These are phyloP conservation scores for Malus hybrid DNA, from an alignment of 331 rosid genomes.

Conservation along the genomic window DNA sequence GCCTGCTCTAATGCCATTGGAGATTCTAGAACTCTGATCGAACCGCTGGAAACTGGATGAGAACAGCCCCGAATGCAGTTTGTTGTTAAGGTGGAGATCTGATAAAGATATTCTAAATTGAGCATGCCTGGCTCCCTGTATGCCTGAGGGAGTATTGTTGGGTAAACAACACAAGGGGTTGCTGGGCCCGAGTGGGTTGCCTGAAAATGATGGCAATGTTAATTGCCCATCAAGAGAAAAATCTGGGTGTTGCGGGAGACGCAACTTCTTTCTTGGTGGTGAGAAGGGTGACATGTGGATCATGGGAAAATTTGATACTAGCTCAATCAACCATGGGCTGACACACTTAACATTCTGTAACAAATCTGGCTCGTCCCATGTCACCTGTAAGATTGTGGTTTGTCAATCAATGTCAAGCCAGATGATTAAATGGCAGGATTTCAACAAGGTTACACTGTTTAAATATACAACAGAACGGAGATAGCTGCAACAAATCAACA, in stretches of 20 bases:
- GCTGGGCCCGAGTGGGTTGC: slow-evolving; percentile 77
- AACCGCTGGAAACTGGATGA: slow-evolving; percentile 40
- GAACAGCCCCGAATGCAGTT: slow-evolving; percentile 64
- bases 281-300: slow-evolving; percentile 63
- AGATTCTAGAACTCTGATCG: slow-evolving; percentile 37
- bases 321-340: slow-evolving; percentile 91
- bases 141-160: slow-evolving; percentile 93
- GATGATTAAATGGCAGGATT: neutral
- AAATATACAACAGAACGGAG: neutral
- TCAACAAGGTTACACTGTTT: neutral
- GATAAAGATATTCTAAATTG: slow-evolving; percentile 82
- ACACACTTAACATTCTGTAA: slow-evolving; percentile 94
- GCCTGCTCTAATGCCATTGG: slow-evolving; percentile 31
- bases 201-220: slow-evolving; percentile 51
- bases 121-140: slow-evolving; percentile 99
- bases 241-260: slow-evolving; percentile 62
- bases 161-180: slow-evolving; percentile 78
- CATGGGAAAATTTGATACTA: slow-evolving; percentile 66
- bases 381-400: slow-evolving; percentile 48
- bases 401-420: neutral
- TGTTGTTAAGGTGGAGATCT: slow-evolving; percentile 69
- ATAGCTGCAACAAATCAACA: neutral
- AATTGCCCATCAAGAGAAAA: slow-evolving; percentile 57
- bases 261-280: slow-evolving; percentile 79
- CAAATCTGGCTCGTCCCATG: slow-evolving; percentile 99